Percentiles rank a stretch among this genome's conserved stretches.
Evolutionary conservation across 306 rosid genomes (phyloP).

Genomic region (Rosa persica): DNA sequence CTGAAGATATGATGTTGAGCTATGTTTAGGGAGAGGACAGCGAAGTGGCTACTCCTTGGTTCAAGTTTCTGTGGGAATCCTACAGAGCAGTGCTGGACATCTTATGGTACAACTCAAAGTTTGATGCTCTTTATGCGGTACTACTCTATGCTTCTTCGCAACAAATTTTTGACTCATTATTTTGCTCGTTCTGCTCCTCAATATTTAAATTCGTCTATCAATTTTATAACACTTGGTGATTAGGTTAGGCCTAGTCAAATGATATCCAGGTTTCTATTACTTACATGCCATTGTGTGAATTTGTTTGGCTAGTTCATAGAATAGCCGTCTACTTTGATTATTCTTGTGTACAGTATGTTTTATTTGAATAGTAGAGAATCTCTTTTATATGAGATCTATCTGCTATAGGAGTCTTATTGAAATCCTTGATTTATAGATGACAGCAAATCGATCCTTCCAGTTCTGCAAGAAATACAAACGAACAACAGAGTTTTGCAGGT

Average conservation of each 20-base stretch:
- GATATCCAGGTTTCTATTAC: not conserved
- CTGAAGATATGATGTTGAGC: constrained; percentile 89
- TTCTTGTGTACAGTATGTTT: not conserved
- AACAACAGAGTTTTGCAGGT: constrained; percentile 86
- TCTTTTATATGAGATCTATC: no score
- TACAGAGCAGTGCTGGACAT: constrained; percentile 93
- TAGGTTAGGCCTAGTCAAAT: not conserved
- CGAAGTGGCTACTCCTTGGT: constrained; percentile 93
- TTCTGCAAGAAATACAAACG: constrained; percentile 93
- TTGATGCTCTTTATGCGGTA: constrained; percentile 94
- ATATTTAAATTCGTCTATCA: not conserved
- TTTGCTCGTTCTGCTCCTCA: constrained; percentile 5
- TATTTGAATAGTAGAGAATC: no score
- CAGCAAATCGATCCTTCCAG: constrained; percentile 96
- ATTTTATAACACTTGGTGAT: not conserved
- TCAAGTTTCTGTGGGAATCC: constrained; percentile 95
- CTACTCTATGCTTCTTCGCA: not conserved
- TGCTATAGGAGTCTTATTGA: not conserved
- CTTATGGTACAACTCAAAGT: constrained; percentile 78
- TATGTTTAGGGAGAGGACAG: constrained; percentile 94
- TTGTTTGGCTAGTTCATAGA: not conserved
- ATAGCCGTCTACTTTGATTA: not conserved
- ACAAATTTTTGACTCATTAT: not conserved
- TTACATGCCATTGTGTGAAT: not conserved
- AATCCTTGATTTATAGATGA: constrained; percentile 58